These are phyloP conservation scores for Nothomitra cinnamomea DNA, from an alignment of 2,329 filamentous ascomycete genomes.

Conservation along the genomic window DNA sequence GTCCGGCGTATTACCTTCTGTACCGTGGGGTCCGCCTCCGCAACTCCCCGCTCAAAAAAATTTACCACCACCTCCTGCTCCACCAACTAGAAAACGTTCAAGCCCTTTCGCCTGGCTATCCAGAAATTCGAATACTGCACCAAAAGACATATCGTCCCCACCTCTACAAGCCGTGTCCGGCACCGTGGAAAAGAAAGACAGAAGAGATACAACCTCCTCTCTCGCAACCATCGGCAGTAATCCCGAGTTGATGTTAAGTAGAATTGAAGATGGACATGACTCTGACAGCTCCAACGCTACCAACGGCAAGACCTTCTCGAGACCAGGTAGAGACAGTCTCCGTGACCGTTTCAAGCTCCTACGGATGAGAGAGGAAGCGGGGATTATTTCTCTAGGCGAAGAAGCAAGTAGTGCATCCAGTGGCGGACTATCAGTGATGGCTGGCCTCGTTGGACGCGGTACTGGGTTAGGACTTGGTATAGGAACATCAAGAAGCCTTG, in stretches of 20 bases:
- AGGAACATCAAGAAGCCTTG: conserved; percentile 29
- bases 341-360: conserved; percentile 66
- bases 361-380: conserved; percentile 55
- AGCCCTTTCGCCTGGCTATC: conserved; percentile 81
- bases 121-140: conserved; percentile 36
- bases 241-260: conserved; percentile 60
- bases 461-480: conserved; percentile 27
- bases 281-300: conserved; percentile 27
- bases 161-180: conserved; percentile 28
- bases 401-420: conserved; percentile 29
- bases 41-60: conserved; percentile 11
- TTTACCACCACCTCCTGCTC: conserved; percentile 11
- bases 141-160: conserved; percentile 39
- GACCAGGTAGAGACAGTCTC: conserved; percentile 43
- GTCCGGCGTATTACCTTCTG: conserved; percentile 52
- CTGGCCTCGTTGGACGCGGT: conserved; percentile 24
- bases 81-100: conserved; percentile 52
- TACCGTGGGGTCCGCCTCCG: conserved; percentile 48
- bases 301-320: conserved; percentile 25
- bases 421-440: conserved; percentile 24
- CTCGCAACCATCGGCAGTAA: conserved; percentile 65
- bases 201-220: conserved; percentile 66
- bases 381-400: conserved; percentile 37
- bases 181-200: conserved; percentile 20
- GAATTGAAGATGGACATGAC: conserved; percentile 51